Conservation (phyloP, 2,329 filamentous ascomycete species). For the Sclerotinia spermophila region DNA sequence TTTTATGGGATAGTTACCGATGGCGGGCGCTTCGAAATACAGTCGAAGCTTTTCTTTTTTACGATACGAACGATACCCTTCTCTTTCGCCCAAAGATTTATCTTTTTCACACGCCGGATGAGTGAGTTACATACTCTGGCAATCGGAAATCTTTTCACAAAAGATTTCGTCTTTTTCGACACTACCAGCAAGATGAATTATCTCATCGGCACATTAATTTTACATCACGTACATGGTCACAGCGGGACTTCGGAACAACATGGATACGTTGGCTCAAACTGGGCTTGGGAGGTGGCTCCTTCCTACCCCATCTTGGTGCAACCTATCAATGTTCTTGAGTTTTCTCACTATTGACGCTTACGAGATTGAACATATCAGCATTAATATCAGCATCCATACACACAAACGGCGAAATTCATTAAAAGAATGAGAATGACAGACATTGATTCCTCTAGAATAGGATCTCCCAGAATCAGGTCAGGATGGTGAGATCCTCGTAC, state of each 20-base stretch:
- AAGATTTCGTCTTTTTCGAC: not conserved
- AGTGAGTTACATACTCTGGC: not conserved
- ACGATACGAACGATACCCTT: not conserved
- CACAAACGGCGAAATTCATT: not conserved
- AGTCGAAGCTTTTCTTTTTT: not conserved
- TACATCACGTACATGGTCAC: not conserved
- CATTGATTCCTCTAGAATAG: not conserved
- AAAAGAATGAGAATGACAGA: not conserved
- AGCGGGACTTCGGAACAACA: not conserved
- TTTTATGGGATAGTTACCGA: not conserved
- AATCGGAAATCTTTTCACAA: not conserved
- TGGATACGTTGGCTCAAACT: not conserved
- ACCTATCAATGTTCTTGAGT: not conserved
- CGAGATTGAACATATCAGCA: constrained; percentile 3
- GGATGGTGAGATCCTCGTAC: not conserved
- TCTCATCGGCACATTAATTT: constrained; percentile 5
- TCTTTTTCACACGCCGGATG: not conserved
- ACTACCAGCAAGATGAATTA: not conserved
- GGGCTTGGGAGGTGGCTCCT: not conserved
- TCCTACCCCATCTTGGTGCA: not conserved
- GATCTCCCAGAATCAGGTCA: not conserved
- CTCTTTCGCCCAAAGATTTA: not conserved
- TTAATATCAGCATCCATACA: not conserved
- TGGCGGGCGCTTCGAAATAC: not conserved
- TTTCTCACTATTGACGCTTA: not conserved